Percentiles rank a stretch among this genome's conserved stretches.
Evolutionary conservation across 106 monocot species (phyloP).

Genomic region (Phalaenopsis aphrodite): DNA sequence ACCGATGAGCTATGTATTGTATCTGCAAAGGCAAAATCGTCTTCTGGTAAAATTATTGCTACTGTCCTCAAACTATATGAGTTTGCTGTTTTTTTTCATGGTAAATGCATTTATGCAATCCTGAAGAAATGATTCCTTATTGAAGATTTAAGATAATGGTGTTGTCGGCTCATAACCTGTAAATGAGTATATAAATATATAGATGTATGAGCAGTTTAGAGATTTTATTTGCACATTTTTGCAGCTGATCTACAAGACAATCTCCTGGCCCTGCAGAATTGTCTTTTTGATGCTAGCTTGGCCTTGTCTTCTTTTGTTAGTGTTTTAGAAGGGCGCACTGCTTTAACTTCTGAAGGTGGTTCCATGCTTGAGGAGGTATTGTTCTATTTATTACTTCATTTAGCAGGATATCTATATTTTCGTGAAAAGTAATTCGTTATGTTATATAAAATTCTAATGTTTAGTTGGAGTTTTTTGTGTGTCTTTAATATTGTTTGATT

Average conservation of each 20-base stretch:
- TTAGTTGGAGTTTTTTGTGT: background rate
- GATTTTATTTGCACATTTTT: conserved; percentile 14
- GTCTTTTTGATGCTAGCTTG: conserved; percentile 53
- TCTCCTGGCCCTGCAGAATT: conserved; percentile 37
- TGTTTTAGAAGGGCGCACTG: conserved; percentile 66
- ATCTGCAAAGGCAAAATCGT: conserved; percentile 66
- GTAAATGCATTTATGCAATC: background rate
- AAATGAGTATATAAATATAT: background rate
- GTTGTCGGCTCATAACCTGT: background rate
- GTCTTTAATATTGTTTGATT: conserved; percentile 1
- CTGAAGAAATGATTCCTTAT: background rate
- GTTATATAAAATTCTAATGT: background rate
- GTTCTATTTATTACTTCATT: background rate
- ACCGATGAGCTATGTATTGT: conserved; percentile 56
- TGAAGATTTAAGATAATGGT: background rate
- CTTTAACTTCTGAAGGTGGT: conserved; percentile 89
- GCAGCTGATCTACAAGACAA: conserved; percentile 76
- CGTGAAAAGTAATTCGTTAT: background rate
- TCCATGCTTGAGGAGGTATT: conserved; percentile 94
- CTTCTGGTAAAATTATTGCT: conserved; percentile 48
- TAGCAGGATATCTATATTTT: background rate
- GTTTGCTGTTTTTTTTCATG: background rate
- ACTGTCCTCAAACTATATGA: background rate
- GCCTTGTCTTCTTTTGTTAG: conserved; percentile 66
- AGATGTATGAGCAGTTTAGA: background rate